These are phyloP conservation scores for Fusarium euwallaceae DNA, from an alignment of 2,329 filamentous ascomycete species.

Conservation along the genomic window DNA sequence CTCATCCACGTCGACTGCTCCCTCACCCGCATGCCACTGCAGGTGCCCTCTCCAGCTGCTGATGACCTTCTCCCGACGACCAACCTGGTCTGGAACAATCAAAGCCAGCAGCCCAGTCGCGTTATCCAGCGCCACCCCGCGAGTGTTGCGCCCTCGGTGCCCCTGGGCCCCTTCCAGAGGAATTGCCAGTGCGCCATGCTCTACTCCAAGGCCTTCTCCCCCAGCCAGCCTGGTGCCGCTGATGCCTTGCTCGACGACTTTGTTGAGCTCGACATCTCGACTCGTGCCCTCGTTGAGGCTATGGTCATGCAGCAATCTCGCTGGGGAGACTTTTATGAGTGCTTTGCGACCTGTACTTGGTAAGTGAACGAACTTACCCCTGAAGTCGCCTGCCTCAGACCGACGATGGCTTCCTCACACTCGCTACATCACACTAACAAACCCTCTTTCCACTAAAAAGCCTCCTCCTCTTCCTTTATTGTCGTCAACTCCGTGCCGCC, in stretches of 20 bases:
- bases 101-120: slow-evolving; percentile 39
- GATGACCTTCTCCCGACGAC: slow-evolving; percentile 53
- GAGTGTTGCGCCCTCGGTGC: slow-evolving; percentile 46
- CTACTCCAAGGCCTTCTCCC: slow-evolving; percentile 48
- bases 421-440: slow-evolving; percentile 10
- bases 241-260: slow-evolving; percentile 46
- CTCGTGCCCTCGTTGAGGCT: slow-evolving; percentile 50
- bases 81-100: slow-evolving; percentile 51
- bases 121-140: slow-evolving; percentile 47
- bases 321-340: slow-evolving; percentile 53
- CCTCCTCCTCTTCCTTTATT: slow-evolving; percentile 52
- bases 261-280: slow-evolving; percentile 50
- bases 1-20: slow-evolving; percentile 51
- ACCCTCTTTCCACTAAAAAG: slow-evolving; percentile 25
- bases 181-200: slow-evolving; percentile 54
- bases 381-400: not conserved
- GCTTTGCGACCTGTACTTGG: slow-evolving; percentile 53
- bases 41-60: slow-evolving; percentile 53
- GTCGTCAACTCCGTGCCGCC: slow-evolving; percentile 49
- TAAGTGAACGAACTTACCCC: slow-evolving; percentile 32
- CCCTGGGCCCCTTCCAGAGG: slow-evolving; percentile 52
- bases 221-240: slow-evolving; percentile 31
- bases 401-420: not conserved
- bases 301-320: slow-evolving; percentile 51
- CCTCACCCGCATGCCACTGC: slow-evolving; percentile 50